These are phyloP conservation scores for Eucalyptus virginea DNA, from an alignment of 345 rosid species.

Conservation along the genomic window DNA sequence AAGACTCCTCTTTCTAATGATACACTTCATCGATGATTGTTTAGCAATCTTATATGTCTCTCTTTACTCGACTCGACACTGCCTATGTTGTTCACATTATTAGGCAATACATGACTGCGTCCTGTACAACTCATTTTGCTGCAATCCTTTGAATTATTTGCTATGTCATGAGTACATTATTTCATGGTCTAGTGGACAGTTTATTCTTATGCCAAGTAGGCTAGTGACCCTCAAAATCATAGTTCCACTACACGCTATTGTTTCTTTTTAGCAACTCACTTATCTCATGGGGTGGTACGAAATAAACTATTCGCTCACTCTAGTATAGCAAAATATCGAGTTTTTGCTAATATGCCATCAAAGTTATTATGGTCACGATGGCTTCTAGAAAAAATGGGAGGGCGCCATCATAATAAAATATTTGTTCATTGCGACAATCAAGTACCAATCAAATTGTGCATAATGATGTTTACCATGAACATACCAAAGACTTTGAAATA, in stretches of 20 bases:
- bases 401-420: rapidly evolving
- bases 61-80: background rate
- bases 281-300: background rate
- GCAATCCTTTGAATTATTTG: background rate
- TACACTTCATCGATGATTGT: too few relatives aligned
- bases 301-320: background rate
- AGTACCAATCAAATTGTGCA: background rate
- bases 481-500: too few relatives aligned
- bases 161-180: background rate
- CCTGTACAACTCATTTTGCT: background rate
- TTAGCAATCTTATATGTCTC: background rate
- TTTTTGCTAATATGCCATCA: background rate
- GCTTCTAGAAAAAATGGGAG: too few relatives aligned
- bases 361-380: background rate
- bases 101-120: rapidly evolving
- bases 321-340: background rate
- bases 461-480: too few relatives aligned
- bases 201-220: background rate
- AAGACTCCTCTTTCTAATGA: background rate
- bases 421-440: background rate
- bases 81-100: background rate
- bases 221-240: background rate
- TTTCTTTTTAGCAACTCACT: background rate
- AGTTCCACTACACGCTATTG: rapidly evolving
- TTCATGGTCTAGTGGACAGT: background rate